Base-by-base conservation (phyloP, 169 alveolate genomes). In the Plasmodium gallinaceum region DNA sequence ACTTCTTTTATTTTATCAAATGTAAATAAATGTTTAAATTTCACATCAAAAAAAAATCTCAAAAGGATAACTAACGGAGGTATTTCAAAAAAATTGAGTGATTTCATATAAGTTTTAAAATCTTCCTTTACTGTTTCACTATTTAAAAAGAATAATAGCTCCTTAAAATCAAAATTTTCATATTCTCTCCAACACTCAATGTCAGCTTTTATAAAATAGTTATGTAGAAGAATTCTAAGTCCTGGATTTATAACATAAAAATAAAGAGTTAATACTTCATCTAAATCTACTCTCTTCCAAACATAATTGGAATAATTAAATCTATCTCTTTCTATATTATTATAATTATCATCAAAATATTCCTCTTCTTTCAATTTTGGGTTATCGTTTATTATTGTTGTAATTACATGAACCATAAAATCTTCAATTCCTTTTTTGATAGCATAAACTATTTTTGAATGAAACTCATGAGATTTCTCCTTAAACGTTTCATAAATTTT, bases 1-100 rank as follows among this genome's bases (percentile, higher is more conserved):
- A 18, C 69, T 0, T 10, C 20, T 16, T 37, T 32, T 14, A 78
- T 69, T n/a, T 65, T 64, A n/a, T 20, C 43, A 24, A 42, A 78
- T 22, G 78, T 78, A 64, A 78, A 51, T 7, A 78, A 78, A 4
- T 78, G 78, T 43, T 78, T 39, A 43, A 64, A 64, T 5, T 46
- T 58, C 1, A 14, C 10, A 24, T 78, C 14, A 32, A 78, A 37
- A 18, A 78, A 78, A n/a, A 65, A 64, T 24, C 78, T 64, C 51
- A 51, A 78, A 2, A 78, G 16, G 20, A 32, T 20, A 7, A 24
- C 57, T 1, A 78, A 1, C 7, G 89, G 66, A 4, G 45, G 89
- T 43, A 51, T 14, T 18, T 54, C 61, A 26, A 12, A 43, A 18
- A 26, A 42, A 26, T 18, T 6, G 14, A 24, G 61, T 7, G 14